Conservation (phyloP, 108 stramenopile genomes). For the Skeletonema tropicum region DNA sequence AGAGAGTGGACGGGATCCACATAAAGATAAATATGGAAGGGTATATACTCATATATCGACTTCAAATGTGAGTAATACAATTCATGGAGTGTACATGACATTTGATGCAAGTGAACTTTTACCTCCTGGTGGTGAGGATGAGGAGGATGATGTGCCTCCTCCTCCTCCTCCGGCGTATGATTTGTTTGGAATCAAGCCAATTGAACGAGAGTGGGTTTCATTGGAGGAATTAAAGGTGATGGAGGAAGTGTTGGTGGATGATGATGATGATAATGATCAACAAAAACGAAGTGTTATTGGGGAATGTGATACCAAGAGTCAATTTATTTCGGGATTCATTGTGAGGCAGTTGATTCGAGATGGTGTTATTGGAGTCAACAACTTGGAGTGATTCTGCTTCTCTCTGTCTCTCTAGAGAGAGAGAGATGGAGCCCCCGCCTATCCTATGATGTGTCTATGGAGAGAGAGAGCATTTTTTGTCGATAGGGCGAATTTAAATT, state of each 20-base stretch:
- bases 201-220: conserved; percentile 29
- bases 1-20: conserved; percentile 36
- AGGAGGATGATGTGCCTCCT: neutral
- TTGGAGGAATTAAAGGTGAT: conserved; percentile 25
- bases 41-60: conserved; percentile 47
- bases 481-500: no score
- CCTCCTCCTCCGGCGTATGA: conserved; percentile 27
- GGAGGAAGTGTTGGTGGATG: neutral
- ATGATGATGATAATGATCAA: no score
- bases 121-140: neutral
- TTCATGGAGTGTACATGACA: conserved; percentile 43
- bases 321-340: conserved; percentile 46
- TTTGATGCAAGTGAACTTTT: conserved; percentile 27
- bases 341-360: conserved; percentile 42
- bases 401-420: no score
- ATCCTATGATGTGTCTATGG: no score
- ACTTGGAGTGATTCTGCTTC: neutral
- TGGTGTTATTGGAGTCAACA: conserved; percentile 35
- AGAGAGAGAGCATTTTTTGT: no score
- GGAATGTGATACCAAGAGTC: conserved; percentile 32
- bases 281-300: neutral
- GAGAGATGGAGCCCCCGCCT: no score
- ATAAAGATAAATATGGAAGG: conserved; percentile 33
- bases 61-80: conserved; percentile 46
- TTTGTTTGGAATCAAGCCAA: conserved; percentile 25